Evolutionary conservation across 2,329 filamentous ascomycete genomes (phyloP).

Genomic region (Tolypocladium inflatum): DNA sequence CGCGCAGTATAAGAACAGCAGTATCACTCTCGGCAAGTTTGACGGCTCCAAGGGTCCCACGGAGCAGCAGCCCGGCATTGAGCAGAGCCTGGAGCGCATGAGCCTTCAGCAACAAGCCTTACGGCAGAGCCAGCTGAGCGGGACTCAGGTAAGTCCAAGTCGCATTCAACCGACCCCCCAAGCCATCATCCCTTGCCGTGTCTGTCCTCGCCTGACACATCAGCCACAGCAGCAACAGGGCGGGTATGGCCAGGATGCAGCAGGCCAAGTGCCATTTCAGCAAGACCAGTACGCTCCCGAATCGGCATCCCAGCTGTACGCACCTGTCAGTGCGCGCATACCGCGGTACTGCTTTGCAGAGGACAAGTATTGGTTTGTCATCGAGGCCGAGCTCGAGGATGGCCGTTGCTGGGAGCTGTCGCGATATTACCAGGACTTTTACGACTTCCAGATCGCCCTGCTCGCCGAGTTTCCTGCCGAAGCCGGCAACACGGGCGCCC

Average conservation of each 20-base stretch:
- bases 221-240: neutral
- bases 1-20: conserved; percentile 97
- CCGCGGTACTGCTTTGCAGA: conserved; percentile 92
- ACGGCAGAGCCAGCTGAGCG: conserved; percentile 15
- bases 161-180: neutral
- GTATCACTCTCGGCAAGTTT: conserved; percentile 90
- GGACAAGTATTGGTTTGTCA: conserved; percentile 98
- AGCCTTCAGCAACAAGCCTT: conserved; percentile 45
- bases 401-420: conserved; percentile 88
- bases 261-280: conserved; percentile 18
- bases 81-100: conserved; percentile 68
- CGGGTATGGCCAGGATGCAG: neutral
- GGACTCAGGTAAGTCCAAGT: conserved; percentile 14
- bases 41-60: conserved; percentile 43
- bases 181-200: neutral
- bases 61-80: conserved; percentile 37
- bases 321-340: conserved; percentile 75
- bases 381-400: conserved; percentile 84
- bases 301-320: conserved; percentile 49
- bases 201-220: neutral
- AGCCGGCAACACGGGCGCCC: conserved; percentile 73
- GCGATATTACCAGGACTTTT: conserved; percentile 96
- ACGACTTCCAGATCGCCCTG: conserved; percentile 94
- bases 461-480: conserved; percentile 87
- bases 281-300: conserved; percentile 25